Percentiles rank a stretch among this genome's conserved stretches.
phyloP scores from a whole-genome alignment of 2,329 filamentous ascomycete genomes.

The Botrytis pseudocinerea region DNA sequence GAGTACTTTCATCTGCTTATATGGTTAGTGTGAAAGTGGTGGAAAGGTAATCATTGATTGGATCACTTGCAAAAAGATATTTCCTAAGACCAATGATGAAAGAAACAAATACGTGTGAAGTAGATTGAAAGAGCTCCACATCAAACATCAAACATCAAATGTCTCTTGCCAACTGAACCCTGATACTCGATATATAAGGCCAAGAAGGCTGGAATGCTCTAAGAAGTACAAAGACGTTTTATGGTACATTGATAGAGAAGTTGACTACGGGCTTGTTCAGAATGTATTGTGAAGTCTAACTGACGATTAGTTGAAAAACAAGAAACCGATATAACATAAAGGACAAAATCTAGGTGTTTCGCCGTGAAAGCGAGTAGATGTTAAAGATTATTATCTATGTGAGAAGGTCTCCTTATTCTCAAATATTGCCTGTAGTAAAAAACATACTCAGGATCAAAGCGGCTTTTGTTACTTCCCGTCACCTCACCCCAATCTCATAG shows the following conservation, averaged over 20 bases:
- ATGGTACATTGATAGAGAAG: neutral
- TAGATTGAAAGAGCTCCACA: too few relatives aligned
- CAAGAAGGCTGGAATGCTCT: rapidly evolving
- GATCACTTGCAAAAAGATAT: neutral
- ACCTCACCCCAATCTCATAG: neutral
- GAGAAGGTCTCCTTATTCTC: neutral
- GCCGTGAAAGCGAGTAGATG: rapidly evolving
- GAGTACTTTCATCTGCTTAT: neutral
- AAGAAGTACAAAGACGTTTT: neutral
- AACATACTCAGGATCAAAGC: rapidly evolving
- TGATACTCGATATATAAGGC: neutral
- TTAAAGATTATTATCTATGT: rapidly evolving
- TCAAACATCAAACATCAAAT: neutral
- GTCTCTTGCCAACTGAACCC: too few relatives aligned
- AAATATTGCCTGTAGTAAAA: neutral
- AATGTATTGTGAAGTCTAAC: rapidly evolving
- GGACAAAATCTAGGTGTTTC: rapidly evolving
- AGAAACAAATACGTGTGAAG: neutral
- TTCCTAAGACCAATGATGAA: neutral
- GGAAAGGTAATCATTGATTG: neutral
- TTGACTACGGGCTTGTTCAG: neutral
- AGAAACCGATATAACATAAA: neutral
- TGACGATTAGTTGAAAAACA: neutral
- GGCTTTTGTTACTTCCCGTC: neutral
- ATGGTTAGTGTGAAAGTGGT: neutral